phyloP scores from a whole-genome alignment of 1,284 basidiomycete species.

The Ceratobasidium sp. region DNA sequence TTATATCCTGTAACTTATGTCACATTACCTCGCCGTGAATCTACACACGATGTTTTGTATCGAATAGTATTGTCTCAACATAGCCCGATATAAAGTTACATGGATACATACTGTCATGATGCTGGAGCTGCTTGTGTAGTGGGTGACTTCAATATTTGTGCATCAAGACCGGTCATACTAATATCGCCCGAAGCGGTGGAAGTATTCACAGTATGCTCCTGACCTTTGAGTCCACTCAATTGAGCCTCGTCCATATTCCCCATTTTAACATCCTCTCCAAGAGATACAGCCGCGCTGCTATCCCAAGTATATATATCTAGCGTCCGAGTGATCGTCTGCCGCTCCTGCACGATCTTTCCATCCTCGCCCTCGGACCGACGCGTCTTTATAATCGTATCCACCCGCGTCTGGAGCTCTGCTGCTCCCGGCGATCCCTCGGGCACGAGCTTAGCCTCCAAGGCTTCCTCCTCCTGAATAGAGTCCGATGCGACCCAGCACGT shows the following conservation, averaged over 20 bases:
- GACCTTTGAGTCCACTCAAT: neutral
- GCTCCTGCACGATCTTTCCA: constrained; percentile 65
- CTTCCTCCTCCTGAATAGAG: constrained; percentile 43
- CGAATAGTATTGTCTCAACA: constrained; percentile 35
- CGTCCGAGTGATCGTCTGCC: constrained; percentile 73
- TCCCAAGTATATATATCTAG: constrained; percentile 57
- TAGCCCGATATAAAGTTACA: constrained; percentile 23
- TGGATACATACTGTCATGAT: constrained; percentile 5
- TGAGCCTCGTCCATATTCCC: neutral
- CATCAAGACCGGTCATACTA: constrained; percentile 1
- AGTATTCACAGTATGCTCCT: neutral
- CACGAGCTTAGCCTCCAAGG: constrained; percentile 40
- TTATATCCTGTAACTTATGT: constrained; percentile 40
- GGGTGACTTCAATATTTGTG: constrained; percentile 15
- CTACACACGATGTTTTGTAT: constrained; percentile 41
- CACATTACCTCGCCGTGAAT: constrained; percentile 41
- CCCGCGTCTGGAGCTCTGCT: constrained; percentile 61
- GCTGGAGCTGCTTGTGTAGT: constrained; percentile 5
- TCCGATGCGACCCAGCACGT: constrained; percentile 41
- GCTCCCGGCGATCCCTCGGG: constrained; percentile 49
- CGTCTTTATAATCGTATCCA: constrained; percentile 67
- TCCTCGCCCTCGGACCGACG: constrained; percentile 56
- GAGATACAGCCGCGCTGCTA: constrained; percentile 7
- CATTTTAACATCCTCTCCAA: neutral
- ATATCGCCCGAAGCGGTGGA: neutral